Base-by-base conservation (phyloP, 345 rosid genomes). In the Sisymbrium irio region DNA sequence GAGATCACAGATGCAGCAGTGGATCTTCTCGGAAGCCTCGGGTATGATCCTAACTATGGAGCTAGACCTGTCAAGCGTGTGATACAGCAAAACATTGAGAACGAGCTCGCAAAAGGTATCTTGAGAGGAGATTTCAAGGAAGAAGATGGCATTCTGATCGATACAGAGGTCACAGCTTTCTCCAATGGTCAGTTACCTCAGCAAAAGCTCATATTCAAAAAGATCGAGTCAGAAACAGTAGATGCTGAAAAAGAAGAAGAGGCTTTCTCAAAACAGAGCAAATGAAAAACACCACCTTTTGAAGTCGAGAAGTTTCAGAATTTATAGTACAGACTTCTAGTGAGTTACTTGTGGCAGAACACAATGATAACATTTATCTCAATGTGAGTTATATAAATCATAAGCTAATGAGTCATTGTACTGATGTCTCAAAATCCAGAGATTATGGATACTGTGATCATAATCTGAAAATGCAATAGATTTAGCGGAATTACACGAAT, bases 61-160 rank as follows among this genome's bases (percentile, higher is more conserved):
- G 99, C 98, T 9, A 82, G 99, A 77, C 98, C 99, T 0, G 98
- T 96, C 32, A 96, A 96, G 84, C 83, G 99, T 47, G 92, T 96
- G 77, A 92, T 96, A 77, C 99, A 96, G 71, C 98, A 92, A 77
- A 78, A 96, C 53, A 86, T 92, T 5, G 99, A 92, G 78, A 96
- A 96, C 50, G 97, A 96, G 74, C 91, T 92, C 3, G 99, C 99
- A 9, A 96, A 88, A 81, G 98, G 99, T 40, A 96, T 96, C 67
- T 75, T 96, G 68, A 85, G 96, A 76, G 96, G 98, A 8, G 96
- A 92, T 54, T 88, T 88, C 69, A 92, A 84, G 80, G 99, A 92
- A 10, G 98, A 92, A 60, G 98, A 96, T 57, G 61, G 74, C 1
- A 39, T 96, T 9, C 25, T 79, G 54, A 70, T 90, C 13, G 99